Evolutionary conservation across 352 stramenopile genomes (phyloP).

Genomic region (Phytophthora podocarpi): DNA sequence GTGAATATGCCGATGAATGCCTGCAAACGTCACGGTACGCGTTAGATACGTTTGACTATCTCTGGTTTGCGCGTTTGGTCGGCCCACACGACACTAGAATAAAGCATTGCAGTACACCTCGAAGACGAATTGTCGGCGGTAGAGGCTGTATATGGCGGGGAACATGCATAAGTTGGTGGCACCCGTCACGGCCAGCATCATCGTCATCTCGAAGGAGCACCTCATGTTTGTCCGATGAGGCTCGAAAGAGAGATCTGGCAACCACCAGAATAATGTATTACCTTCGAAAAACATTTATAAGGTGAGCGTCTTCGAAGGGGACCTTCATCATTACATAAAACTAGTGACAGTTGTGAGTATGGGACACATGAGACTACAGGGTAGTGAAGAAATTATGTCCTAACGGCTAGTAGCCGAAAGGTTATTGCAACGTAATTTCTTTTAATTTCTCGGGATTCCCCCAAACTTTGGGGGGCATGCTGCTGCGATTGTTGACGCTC

Average conservation of each 20-base stretch:
- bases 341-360: constrained; percentile 24
- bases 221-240: constrained; percentile 39
- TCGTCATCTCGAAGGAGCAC: constrained; percentile 60
- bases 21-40: constrained; percentile 27
- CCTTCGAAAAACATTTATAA: neutral
- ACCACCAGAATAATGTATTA: neutral
- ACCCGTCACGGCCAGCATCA: constrained; percentile 79
- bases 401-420: constrained; percentile 53
- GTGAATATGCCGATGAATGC: constrained; percentile 81
- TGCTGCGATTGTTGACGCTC: too few relatives aligned
- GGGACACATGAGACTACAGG: neutral
- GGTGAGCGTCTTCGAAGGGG: neutral
- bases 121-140: constrained; percentile 63
- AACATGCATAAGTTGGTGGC: constrained; percentile 85
- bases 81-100: too few relatives aligned
- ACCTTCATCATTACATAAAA: constrained; percentile 9
- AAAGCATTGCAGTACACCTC: constrained; percentile 46
- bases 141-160: constrained; percentile 66
- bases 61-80: neutral
- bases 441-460: constrained; percentile 88
- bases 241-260: neutral
- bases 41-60: neutral
- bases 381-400: neutral
- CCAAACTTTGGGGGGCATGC: constrained; percentile 33
- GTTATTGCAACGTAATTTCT: constrained; percentile 79